Evolutionary conservation across 371 early-diverging fungal genomes (phyloP).

Genomic region (Apophysomyces sp.): DNA sequence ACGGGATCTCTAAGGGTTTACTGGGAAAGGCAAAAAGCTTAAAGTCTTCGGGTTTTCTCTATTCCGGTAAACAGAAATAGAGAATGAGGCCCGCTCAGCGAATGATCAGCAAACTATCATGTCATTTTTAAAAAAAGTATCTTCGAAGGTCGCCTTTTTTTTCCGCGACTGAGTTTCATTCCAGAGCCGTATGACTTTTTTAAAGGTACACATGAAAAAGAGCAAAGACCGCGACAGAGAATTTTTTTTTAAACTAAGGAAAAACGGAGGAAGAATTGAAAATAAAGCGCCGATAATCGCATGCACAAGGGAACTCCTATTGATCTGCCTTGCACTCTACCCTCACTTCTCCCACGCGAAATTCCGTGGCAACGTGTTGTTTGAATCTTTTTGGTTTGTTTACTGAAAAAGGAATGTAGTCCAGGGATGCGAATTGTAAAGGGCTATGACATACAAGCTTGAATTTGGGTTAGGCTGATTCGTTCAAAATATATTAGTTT

Average conservation of each 20-base stretch:
- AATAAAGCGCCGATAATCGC: background rate
- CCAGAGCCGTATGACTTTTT: background rate
- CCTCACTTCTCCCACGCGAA: constrained; percentile 1
- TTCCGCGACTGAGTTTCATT: background rate
- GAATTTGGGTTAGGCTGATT: constrained; percentile 1
- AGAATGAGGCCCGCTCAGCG: background rate
- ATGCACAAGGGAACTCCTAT: constrained; percentile 3
- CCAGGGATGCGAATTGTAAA: background rate
- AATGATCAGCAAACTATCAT: constrained; percentile 1
- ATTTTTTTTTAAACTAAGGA: background rate
- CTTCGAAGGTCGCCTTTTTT: background rate
- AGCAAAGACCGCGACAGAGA: background rate
- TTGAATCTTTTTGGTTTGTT: constrained; percentile 1
- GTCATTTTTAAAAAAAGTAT: background rate
- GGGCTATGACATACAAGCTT: background rate
- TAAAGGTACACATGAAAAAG: background rate
- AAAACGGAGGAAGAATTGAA: background rate
- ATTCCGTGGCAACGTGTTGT: background rate
- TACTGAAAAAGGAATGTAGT: background rate
- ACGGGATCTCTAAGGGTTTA: constrained; percentile 1
- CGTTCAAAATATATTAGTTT: background rate
- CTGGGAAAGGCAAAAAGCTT: constrained; percentile 2
- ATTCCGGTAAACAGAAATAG: background rate
- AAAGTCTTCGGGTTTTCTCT: background rate
- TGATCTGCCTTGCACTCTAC: background rate